phyloP scores from a whole-genome alignment of 352 stramenopile species.

The Phytophthora colocasiae region DNA sequence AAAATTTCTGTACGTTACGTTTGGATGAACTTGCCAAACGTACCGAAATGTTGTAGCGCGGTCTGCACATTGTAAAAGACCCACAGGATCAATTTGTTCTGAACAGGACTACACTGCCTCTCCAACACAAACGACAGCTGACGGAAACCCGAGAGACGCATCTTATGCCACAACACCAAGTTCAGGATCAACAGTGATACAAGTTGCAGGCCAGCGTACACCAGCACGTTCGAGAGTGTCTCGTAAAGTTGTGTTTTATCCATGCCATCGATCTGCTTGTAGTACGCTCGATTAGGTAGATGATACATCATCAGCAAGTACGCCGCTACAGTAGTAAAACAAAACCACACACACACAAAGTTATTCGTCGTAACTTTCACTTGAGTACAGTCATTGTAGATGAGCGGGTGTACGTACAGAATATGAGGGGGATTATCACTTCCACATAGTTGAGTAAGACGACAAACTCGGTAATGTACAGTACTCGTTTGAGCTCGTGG shows the following conservation, averaged over 20 bases:
- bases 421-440: conserved; percentile 24
- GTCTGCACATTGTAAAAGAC: conserved; percentile 42
- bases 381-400: background rate
- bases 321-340: background rate
- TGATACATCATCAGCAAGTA: conserved; percentile 32
- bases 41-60: conserved; percentile 36
- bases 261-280: conserved; percentile 32
- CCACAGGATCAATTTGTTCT: conserved; percentile 47
- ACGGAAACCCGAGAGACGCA: conserved; percentile 29
- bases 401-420: conserved; percentile 13
- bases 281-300: conserved; percentile 38
- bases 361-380: background rate
- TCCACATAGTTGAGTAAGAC: conserved; percentile 33
- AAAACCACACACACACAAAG: background rate
- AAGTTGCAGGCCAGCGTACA: conserved; percentile 45
- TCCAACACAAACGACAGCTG: conserved; percentile 51
- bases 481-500: conserved; percentile 7
- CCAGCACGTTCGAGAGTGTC: conserved; percentile 26
- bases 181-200: conserved; percentile 39
- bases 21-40: too few species aligned
- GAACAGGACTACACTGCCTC: conserved; percentile 34
- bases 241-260: conserved; percentile 7
- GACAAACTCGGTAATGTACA: conserved; percentile 32
- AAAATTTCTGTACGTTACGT: too few species aligned
- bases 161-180: conserved; percentile 20